A percentile compares a stretch with the other conserved stretches of the same genome.
Evolutionary conservation across 2,329 filamentous ascomycete species (phyloP).

Genomic region (Paracamarosporium sp.): DNA sequence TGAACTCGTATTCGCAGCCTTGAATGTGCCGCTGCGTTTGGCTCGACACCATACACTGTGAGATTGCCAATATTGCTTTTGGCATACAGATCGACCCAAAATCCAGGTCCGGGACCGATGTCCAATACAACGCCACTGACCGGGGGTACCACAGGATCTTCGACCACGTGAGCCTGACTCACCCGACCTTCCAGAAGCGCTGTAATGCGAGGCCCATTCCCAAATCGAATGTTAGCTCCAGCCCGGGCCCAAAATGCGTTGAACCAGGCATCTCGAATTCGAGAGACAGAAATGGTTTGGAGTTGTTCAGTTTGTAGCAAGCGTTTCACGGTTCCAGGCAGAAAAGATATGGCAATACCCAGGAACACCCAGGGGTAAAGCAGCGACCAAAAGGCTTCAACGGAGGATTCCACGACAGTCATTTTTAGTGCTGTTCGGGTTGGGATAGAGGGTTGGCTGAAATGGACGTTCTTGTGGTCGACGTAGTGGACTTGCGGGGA

Average conservation of each 20-base stretch:
- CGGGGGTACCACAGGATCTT: not conserved
- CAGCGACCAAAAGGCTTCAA: not conserved
- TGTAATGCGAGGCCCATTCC: slow-evolving; percentile 4
- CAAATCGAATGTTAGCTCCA: not conserved
- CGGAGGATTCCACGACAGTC: not conserved
- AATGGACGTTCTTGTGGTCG: not conserved
- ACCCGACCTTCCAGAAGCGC: slow-evolving; percentile 7
- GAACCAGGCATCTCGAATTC: slow-evolving; percentile 4
- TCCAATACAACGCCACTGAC: slow-evolving; percentile 1
- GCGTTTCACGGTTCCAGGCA: not conserved
- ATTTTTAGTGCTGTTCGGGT: not conserved
- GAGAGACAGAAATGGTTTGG: not conserved
- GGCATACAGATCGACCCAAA: slow-evolving; percentile 4
- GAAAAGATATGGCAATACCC: slow-evolving; percentile 1
- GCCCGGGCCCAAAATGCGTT: slow-evolving; percentile 3
- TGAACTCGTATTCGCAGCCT: not conserved
- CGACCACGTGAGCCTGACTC: slow-evolving; percentile 1
- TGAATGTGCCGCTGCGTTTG: not conserved
- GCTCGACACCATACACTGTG: slow-evolving; percentile 4
- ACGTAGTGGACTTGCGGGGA: not conserved
- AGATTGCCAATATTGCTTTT: not conserved
- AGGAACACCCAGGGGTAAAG: slow-evolving; percentile 1
- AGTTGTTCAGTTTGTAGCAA: not conserved
- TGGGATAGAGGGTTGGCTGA: not conserved
- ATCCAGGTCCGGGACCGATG: slow-evolving; percentile 1